phyloP scores from a whole-genome alignment of 2,329 filamentous ascomycete genomes.

The Xylariaceae sp. region DNA sequence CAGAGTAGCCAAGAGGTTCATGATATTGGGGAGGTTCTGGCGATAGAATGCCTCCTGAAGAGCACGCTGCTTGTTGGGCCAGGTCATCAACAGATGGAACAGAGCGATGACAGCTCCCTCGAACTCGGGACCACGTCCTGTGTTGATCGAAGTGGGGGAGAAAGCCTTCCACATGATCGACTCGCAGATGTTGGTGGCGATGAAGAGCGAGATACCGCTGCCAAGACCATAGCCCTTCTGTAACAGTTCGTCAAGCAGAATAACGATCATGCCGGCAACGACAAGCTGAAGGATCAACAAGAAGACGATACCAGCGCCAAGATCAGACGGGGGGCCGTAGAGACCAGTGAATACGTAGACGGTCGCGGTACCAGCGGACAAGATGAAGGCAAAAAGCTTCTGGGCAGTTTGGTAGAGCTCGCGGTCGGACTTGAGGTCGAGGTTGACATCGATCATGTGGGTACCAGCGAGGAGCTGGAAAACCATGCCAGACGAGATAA shows the following conservation, averaged over 20 bases:
- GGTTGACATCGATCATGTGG: conserved; percentile 99
- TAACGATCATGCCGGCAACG: conserved; percentile 95
- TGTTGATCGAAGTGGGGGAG: conserved; percentile 98
- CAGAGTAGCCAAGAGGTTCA: conserved; percentile 93
- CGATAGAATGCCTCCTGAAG: conserved; percentile 98
- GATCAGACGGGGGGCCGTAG: conserved; percentile 93
- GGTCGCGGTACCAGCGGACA: conserved; percentile 94
- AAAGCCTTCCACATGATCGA: conserved; percentile 99
- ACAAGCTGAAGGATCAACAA: conserved; percentile 97
- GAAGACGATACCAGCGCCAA: conserved; percentile 96
- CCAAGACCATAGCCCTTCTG: conserved; percentile 99
- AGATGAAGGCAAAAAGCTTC: conserved; percentile 96
- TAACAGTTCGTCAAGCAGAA: conserved; percentile 96
- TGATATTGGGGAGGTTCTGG: conserved; percentile 98
- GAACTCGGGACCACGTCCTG: conserved; percentile 96
- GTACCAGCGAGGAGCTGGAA: conserved; percentile 99
- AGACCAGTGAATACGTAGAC: conserved; percentile 98
- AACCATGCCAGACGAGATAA: conserved; percentile 99
- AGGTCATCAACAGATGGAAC: conserved; percentile 96
- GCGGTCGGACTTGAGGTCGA: conserved; percentile 98
- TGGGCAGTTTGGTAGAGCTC: conserved; percentile 99
- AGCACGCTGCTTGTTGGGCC: conserved; percentile 98
- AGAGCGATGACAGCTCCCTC: conserved; percentile 97
- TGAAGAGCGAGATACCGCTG: conserved; percentile 98
- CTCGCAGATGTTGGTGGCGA: conserved; percentile 99